Percentiles rank a stretch among this genome's conserved stretches.
Conservation (phyloP, 1,139 yeast species). For the Sugiyamaella castrensis region DNA sequence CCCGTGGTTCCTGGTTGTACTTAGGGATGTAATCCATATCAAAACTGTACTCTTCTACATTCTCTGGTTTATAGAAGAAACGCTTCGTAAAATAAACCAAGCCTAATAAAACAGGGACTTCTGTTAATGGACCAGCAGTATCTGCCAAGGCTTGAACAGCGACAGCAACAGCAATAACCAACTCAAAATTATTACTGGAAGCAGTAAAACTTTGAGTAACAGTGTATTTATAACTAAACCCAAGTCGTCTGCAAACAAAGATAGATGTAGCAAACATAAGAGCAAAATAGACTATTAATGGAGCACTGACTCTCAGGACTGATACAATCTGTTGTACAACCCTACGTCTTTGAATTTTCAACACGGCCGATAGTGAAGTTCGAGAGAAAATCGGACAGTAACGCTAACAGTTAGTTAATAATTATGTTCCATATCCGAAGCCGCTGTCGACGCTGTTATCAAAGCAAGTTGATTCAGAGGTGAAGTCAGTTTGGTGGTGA, state of each 20-base stretch:
- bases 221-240: conserved; percentile 42
- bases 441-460: too few relatives aligned
- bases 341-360: conserved; percentile 51
- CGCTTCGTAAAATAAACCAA: conserved; percentile 39
- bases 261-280: conserved; percentile 50
- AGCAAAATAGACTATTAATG: conserved; percentile 49
- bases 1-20: too few relatives aligned
- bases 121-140: conserved; percentile 58
- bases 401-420: too few relatives aligned
- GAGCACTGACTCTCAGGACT: conserved; percentile 52
- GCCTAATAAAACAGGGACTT: conserved; percentile 50
- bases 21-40: too few relatives aligned
- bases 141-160: conserved; percentile 57
- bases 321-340: conserved; percentile 50
- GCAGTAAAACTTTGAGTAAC: conserved; percentile 58
- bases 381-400: too few relatives aligned
- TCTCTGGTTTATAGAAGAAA: conserved; percentile 1
- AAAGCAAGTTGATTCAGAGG: too few relatives aligned
- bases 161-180: conserved; percentile 54
- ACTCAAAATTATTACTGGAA: conserved; percentile 54
- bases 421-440: too few relatives aligned
- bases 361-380: too few relatives aligned
- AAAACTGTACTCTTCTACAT: too few relatives aligned
- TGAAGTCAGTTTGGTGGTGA: too few relatives aligned
- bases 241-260: conserved; percentile 27